A percentile compares a stretch with the other conserved stretches of the same genome.
Conservation (phyloP, 2,329 filamentous ascomycete genomes). For the Trichoderma semiorbis region DNA sequence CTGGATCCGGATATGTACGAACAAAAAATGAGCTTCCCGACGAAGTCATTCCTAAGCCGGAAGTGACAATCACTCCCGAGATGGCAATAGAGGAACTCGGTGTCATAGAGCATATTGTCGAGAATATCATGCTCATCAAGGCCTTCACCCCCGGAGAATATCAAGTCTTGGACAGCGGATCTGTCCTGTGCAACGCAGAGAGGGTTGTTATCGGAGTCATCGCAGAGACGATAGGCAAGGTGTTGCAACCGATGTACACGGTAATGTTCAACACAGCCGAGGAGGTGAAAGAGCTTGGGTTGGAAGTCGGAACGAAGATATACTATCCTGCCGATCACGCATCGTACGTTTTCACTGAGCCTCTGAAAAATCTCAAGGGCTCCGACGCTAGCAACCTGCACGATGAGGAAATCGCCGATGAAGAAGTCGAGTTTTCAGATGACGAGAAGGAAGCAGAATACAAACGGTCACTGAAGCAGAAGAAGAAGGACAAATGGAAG, state of each 20-base stretch:
- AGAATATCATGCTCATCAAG: slow-evolving; percentile 73
- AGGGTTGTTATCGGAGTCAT: slow-evolving; percentile 75
- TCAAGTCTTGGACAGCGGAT: slow-evolving; percentile 78
- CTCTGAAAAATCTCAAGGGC: slow-evolving; percentile 74
- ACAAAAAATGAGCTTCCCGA: slow-evolving; percentile 78
- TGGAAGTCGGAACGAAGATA: slow-evolving; percentile 67
- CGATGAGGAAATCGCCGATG: slow-evolving; percentile 82
- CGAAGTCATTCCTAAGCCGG: slow-evolving; percentile 66
- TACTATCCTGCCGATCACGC: slow-evolving; percentile 80
- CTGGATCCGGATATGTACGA: slow-evolving; percentile 52
- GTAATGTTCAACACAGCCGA: slow-evolving; percentile 68
- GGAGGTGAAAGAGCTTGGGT: slow-evolving; percentile 63
- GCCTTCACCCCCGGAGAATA: slow-evolving; percentile 77
- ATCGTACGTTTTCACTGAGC: slow-evolving; percentile 81
- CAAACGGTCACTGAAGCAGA: slow-evolving; percentile 66
- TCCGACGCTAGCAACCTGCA: slow-evolving; percentile 93
- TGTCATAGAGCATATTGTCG: slow-evolving; percentile 70
- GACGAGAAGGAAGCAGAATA: slow-evolving; percentile 90
- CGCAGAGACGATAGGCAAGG: slow-evolving; percentile 81
- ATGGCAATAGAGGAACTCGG: slow-evolving; percentile 78
- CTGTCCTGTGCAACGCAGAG: slow-evolving; percentile 75
- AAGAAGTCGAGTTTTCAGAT: slow-evolving; percentile 93
- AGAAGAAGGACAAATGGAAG: slow-evolving; percentile 51
- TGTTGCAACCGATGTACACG: slow-evolving; percentile 82
- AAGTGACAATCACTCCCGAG: slow-evolving; percentile 71